Evolutionary conservation across 805 yeast species (phyloP), one percentile per base, ranked within the genome.

Genomic region (Myxozyma geophila): DNA sequence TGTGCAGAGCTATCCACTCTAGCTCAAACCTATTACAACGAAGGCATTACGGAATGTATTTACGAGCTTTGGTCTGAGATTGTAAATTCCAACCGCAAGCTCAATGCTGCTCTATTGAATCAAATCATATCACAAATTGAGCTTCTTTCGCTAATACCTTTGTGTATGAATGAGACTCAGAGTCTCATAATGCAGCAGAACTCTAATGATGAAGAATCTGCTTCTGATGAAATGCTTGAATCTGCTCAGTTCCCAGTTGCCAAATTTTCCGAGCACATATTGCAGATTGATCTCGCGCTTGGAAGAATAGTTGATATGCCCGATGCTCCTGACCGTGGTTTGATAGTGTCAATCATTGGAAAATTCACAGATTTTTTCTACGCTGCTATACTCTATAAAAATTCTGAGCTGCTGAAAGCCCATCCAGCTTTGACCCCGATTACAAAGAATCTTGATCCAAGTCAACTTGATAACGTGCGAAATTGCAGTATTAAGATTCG

Each of bases 341-440:
- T 51, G 21, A 13, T 63, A 7, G 23, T 33, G 15, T 33, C 64
- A 8, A 46, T 55, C 17, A 52, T 63, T 21, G 67, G 56, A 7
- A 54, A 50, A 37, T 33, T 50, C 19, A 36, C 67, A 1, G 55
- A 46, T 2, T 50, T 28, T 15, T 64, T 64, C 47, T 57, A 51
- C 37, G 55, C 60, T 10, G 44, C 49, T 19, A 15, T 60, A 15
- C 59, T 47, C 15, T 21, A 19, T 13, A 51, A 53, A 9, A 49
- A 52, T 7, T 40, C 23, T 7, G 54, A 35, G 15, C n/a, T 59
- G 23, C 17, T 54, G 36, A 43, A 28, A 19, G 35, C 48, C 4
- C 67, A 64, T 48, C 63, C 67, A 12, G 62, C 67, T 6, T 28
- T 54, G 1, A 8, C 19, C 19, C 59, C 63, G 12, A 13, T 63